phyloP scores from a whole-genome alignment of 2,329 filamentous ascomycete species.

The Colletotrichum endophyticum region DNA sequence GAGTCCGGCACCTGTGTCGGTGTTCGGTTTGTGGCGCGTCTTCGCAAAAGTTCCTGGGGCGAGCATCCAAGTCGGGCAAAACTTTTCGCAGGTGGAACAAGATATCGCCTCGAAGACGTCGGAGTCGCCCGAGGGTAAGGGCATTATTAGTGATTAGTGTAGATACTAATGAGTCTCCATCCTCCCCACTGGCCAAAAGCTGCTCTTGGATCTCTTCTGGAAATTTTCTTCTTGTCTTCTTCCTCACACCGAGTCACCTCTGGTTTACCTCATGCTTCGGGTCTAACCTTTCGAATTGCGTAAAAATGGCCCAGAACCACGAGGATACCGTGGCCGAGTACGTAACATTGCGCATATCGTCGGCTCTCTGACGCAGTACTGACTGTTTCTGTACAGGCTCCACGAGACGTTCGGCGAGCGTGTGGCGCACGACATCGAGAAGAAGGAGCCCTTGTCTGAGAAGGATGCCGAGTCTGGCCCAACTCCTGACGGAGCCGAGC shows the following conservation, averaged over 20 bases:
- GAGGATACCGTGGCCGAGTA: constrained; percentile 37
- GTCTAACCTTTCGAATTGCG: neutral
- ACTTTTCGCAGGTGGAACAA: neutral
- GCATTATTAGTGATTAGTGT: neutral
- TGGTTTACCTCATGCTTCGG: neutral
- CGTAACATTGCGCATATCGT: constrained; percentile 16
- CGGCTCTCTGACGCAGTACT: neutral
- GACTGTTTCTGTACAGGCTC: constrained; percentile 26
- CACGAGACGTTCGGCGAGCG: constrained; percentile 30
- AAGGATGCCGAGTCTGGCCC: constrained; percentile 30
- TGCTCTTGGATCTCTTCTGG: neutral
- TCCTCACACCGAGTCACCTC: neutral
- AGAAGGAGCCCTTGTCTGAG: constrained; percentile 9
- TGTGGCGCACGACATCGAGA: constrained; percentile 26
- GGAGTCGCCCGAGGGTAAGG: constrained; percentile 15
- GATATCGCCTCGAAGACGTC: neutral
- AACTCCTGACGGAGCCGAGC: constrained; percentile 53
- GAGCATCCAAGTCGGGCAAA: neutral
- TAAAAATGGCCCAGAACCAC: constrained; percentile 36
- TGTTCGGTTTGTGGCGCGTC: constrained; percentile 2
- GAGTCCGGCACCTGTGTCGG: neutral
- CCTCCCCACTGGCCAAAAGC: neutral
- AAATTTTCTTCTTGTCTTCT: neutral
- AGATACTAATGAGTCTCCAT: constrained; percentile 7
- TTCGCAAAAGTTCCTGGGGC: constrained; percentile 16